Base-by-base conservation (phyloP, 2,329 filamentous ascomycete genomes). In the Arthrinium phaeospermum region DNA sequence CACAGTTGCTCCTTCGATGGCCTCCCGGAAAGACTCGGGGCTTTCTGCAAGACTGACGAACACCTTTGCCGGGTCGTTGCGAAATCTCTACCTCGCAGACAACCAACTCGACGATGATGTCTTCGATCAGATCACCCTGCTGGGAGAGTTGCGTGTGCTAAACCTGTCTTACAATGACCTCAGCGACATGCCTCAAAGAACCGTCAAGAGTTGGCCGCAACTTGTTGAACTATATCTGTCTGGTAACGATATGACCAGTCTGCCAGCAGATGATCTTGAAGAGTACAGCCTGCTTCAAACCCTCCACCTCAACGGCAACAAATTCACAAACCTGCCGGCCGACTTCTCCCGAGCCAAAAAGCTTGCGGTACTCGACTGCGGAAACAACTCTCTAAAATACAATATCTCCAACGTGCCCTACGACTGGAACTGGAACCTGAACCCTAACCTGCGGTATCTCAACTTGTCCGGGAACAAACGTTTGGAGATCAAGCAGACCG, bases 381-480 rank as follows among this genome's bases (percentile, higher is more conserved):
- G 95, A 73, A 98, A 94, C 86, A 99, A 99, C 80, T 91, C 90
- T 30, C 86, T 99, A 72, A 99, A 98, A 82, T 99, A 99, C 88
- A 99, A 99, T 80, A 97, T 99, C 68, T 96, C 95, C 44, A 99
- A 99, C 79, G 98, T 97, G 87, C 96, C 96, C 0, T 99, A 99
- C 80, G 96, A 99, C 81, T 99, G 96, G 96, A 99, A 99, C 79
- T 99, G 96, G 96, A 98, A 98, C 79, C 94, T 96, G 87, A 99
- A 99, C 79, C 94, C 93, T 68, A 97, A 98, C 78, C 85, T 99
- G 75, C 93, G 95, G 75, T 99, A 97, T 79, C 91, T 99, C 74
- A 99, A 98, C 79, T 87, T 99, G 79, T 98, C 96, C 0, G 96
- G 96, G 70, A 99, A 99, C 85, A 98, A 98, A 82, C 91, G 96